Base-by-base conservation (phyloP, 2,329 filamentous ascomycete species). In the Meredithiella fracta region DNA sequence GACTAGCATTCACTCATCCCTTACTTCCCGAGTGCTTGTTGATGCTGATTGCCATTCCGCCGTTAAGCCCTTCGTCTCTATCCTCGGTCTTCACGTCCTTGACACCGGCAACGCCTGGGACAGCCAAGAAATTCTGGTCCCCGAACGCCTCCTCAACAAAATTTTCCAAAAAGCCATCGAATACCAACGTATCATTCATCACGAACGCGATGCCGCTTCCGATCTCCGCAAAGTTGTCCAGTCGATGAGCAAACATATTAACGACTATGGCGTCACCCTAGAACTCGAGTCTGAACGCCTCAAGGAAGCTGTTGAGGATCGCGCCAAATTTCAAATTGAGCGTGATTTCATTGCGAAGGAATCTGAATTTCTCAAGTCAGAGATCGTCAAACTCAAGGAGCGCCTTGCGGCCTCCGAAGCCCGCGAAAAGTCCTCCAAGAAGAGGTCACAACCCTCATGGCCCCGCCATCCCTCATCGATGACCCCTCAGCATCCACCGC, bases 281-380 rank as follows among this genome's bases (percentile, higher is more conserved):
- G 66, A 67, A 22, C 65, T 65, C 4, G 70, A 78, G 3, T 72
- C 78, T 52, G 64, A 66, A 6, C 70, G 69, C 47, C 74, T 73
- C 57, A 71, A 74, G 60, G 68, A 68, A 14, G 75, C 78, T 2
- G 64, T 79, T 3, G 66, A 72, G 57, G 77, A 81, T 22, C 73
- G 76, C 34, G 68, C 67, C 34, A 62, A 61, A 3, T 75, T 74
- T 42, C 71, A 79, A 60, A 67, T 65, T 20, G 69, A 78, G 31
- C 70, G 70, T 47, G 63, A 66, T 7, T 44, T 59, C 6, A 62
- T 63, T 0, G 59, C 64, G 42, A 66, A 65, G 38, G 66, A 72
- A 50, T 64, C 69, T 1, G 69, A 71, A 38, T 67, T 47, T 23
- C 54, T 60, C 15, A 55, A 55, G 34, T 42, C 54, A 14, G 51